Evolutionary conservation across 2,329 filamentous ascomycete species (phyloP), one percentile per base, ranked within the genome.

Genomic region (Trichoderma atrobrunneum): DNA sequence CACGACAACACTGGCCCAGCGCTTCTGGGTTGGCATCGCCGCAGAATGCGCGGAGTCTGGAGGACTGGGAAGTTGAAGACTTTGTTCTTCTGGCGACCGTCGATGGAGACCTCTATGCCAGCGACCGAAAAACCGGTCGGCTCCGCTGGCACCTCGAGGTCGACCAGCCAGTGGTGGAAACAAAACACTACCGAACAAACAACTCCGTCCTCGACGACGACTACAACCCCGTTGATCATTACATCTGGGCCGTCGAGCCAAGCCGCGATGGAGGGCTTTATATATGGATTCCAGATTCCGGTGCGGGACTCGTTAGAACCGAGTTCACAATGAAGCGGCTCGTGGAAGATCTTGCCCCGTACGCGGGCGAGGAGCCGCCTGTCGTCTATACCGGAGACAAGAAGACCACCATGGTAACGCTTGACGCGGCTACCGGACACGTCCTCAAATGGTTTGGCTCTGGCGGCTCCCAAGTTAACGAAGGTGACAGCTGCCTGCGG

Each of bases 41-140:
- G 91, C 92, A 93, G 82, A 87, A 88, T 92, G 95, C 94, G 95
- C 95, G 95, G 90, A 97, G 92, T 88, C 88, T 98, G 89, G 92
- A 95, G 89, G 95, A 98, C 86, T 98, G 95, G 95, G 94, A 98
- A 92, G 95, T 98, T 85, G 95, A 98, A 93, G 95, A 98, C 87
- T 97, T 98, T 89, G 93, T 98, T 86, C 93, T 99, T 87, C 88
- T 99, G 92, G 95, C 96, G 93, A 98, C 96, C 89, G 93, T 98
- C 90, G 95, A 98, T 87, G 96, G 96, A 87, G 93, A 94, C 81
- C 90, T 98, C 79, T 93, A 97, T 85, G 95, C 95, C 81, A 91
- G 91, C 82, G 94, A 98, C 85, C 90, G 96, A 78, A 92, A 91
- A 80, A 96, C 92, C 67, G 96, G 96, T 77, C 88, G 91, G 74